Base-by-base conservation (phyloP, 2,329 filamentous ascomycete genomes). In the Aspergillus ustus region DNA sequence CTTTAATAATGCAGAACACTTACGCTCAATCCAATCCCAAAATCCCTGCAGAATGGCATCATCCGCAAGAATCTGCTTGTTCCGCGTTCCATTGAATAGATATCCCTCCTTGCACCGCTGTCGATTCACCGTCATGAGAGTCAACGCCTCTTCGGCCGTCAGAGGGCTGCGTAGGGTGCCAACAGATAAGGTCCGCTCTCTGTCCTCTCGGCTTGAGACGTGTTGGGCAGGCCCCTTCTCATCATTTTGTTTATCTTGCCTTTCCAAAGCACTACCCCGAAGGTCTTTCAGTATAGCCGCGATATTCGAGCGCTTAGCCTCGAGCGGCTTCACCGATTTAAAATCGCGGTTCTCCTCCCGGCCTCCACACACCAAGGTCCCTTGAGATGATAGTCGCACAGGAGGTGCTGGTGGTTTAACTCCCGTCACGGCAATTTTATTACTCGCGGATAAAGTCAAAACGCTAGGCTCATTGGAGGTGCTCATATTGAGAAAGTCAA, bases 1-100 rank as follows among this genome's bases (percentile, higher is more conserved):
- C 43, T 19, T n/a, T 6, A 11, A 8, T 43, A 20, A 7, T 15
- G 7, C 19, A n/a, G 6, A 67, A 2, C 22, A 66, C 79, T 67
- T 70, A 80, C 85, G 81, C 62, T 83, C 77, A 37, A 88, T 75
- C 72, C 85, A 84, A 49, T 79, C 80, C 87, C 87, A 89, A 37
- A 88, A 78, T 7, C 83, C 82, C 57, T 85, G 82, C 5, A 89
- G 77, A 71, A 81, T 81, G 51, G 80, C 80, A 66, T 88, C 82
- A 55, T 87, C 85, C 2, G 79, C 74, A 3, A 87, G 75, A 28
- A 89, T 83, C 7, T 77, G 71, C 63, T 81, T 81, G 66, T 89
- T 89, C 57, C 78, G 83, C 22, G 75, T 73, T 61, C 82, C 83
- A 63, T 88, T 80, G 51, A 88, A 77, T 1, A 80, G 67, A 62